phyloP scores from a whole-genome alignment of 257 asterid genomes.

The Petunia secreta region DNA sequence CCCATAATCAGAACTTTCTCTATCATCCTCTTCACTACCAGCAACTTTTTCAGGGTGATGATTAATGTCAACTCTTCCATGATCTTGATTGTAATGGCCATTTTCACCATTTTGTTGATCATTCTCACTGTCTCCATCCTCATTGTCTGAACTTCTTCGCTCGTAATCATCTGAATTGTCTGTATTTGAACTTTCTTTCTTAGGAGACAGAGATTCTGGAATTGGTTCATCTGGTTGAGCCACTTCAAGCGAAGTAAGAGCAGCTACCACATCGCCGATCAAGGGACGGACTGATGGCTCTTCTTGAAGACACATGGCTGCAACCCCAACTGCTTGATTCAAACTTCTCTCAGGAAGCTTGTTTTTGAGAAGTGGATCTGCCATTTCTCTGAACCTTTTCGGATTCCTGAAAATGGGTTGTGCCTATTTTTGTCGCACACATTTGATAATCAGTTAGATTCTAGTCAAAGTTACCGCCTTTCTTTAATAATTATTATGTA shows the following conservation, averaged over 20 bases:
- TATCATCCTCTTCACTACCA: constrained; percentile 17
- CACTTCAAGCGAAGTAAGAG: constrained; percentile 62
- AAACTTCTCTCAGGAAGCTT: constrained; percentile 59
- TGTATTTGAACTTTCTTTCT: not conserved
- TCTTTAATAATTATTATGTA: not conserved
- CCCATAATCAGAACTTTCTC: constrained; percentile 16
- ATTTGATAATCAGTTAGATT: constrained; percentile 14
- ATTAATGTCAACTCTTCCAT: not conserved
- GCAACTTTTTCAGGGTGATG: not conserved
- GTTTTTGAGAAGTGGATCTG: constrained; percentile 64
- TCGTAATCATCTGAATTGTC: not conserved
- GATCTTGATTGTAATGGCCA: constrained; percentile 14
- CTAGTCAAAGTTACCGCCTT: not conserved
- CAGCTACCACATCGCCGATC: constrained; percentile 68
- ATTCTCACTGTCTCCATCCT: not conserved
- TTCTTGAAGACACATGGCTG: constrained; percentile 90
- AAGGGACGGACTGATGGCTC: constrained; percentile 83
- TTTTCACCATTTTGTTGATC: constrained; percentile 24
- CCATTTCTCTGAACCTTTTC: constrained; percentile 73
- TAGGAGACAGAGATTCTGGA: constrained; percentile 28
- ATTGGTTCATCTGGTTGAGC: constrained; percentile 49
- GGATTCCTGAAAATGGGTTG: constrained; percentile 69
- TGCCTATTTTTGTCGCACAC: constrained; percentile 48
- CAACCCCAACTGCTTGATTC: constrained; percentile 82
- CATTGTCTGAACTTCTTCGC: not conserved